Evolutionary conservation across 1,284 basidiomycete genomes (phyloP).

Genomic region (Cerioporus squamosus): DNA sequence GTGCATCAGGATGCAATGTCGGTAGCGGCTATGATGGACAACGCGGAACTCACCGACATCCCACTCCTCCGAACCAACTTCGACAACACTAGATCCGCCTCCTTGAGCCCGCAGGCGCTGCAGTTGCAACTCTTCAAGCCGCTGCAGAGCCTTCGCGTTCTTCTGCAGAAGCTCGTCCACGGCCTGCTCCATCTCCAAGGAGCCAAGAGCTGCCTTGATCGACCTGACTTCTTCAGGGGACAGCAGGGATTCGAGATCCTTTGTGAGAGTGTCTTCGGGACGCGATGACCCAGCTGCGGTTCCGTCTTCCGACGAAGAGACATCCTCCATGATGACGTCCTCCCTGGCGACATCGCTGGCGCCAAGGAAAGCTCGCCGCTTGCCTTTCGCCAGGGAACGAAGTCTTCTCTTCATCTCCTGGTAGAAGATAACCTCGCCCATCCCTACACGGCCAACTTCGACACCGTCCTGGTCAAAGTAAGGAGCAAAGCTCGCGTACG

Average conservation of each 20-base stretch:
- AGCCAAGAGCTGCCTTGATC: constrained; percentile 60
- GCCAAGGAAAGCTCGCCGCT: constrained; percentile 26
- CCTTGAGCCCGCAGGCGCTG: constrained; percentile 51
- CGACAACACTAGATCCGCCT: constrained; percentile 50
- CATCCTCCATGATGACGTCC: constrained; percentile 19
- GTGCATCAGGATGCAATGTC: too few species aligned
- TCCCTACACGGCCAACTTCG: constrained; percentile 60
- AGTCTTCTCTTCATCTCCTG: constrained; percentile 34
- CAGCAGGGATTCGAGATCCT: constrained; percentile 55
- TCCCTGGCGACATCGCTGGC: constrained; percentile 5
- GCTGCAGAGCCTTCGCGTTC: constrained; percentile 63
- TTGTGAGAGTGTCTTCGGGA: constrained; percentile 28
- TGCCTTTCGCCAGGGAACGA: constrained; percentile 25
- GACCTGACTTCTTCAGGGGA: constrained; percentile 54
- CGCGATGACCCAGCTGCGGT: not conserved
- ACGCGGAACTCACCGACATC: constrained; percentile 60
- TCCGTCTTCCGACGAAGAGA: not conserved
- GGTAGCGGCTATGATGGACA: not conserved
- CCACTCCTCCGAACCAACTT: constrained; percentile 78
- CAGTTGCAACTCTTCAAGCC: constrained; percentile 67
- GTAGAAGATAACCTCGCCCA: constrained; percentile 60
- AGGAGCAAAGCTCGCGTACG: constrained; percentile 75
- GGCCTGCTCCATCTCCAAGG: constrained; percentile 65
- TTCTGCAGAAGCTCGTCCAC: constrained; percentile 68
- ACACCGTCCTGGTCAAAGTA: constrained; percentile 73